These are phyloP conservation scores for Nicotiana benthamiana DNA, from an alignment of 257 asterid species.

Conservation along the genomic window DNA sequence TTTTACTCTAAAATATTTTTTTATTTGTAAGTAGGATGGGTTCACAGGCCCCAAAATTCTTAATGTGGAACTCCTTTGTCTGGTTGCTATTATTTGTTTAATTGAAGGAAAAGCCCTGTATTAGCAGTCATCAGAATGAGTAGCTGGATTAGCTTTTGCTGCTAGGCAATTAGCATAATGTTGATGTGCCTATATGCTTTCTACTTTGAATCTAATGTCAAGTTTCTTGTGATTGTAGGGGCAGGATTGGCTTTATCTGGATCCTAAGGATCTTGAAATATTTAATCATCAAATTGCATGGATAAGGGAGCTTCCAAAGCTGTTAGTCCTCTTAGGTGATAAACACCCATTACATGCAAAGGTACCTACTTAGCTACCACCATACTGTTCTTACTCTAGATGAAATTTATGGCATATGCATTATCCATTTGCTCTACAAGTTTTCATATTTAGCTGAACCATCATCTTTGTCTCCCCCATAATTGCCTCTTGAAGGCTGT, in stretches of 20 bases:
- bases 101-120: background rate
- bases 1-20: too few species aligned
- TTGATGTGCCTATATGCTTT: background rate
- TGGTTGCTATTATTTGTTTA: background rate
- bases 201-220: background rate
- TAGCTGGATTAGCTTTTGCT: background rate
- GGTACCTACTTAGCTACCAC: slow-evolving; percentile 40
- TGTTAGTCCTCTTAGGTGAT: slow-evolving; percentile 55
- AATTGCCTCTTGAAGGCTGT: slow-evolving; percentile 57
- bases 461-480: background rate
- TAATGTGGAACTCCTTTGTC: background rate
- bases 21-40: too few species aligned
- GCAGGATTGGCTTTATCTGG: slow-evolving; percentile 30
- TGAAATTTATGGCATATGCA: background rate
- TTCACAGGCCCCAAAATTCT: too few species aligned
- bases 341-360: slow-evolving; percentile 49
- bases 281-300: slow-evolving; percentile 45
- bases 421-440: background rate
- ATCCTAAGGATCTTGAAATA: slow-evolving; percentile 42
- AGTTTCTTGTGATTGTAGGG: slow-evolving; percentile 35
- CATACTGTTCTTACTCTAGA: background rate
- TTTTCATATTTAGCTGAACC: background rate
- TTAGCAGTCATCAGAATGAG: background rate
- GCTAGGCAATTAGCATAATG: background rate
- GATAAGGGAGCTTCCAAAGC: slow-evolving; percentile 64